Evolutionary conservation across 441 rosid genomes (phyloP), one percentile per base, ranked within the genome.

Genomic region (Populus tomentosa): DNA sequence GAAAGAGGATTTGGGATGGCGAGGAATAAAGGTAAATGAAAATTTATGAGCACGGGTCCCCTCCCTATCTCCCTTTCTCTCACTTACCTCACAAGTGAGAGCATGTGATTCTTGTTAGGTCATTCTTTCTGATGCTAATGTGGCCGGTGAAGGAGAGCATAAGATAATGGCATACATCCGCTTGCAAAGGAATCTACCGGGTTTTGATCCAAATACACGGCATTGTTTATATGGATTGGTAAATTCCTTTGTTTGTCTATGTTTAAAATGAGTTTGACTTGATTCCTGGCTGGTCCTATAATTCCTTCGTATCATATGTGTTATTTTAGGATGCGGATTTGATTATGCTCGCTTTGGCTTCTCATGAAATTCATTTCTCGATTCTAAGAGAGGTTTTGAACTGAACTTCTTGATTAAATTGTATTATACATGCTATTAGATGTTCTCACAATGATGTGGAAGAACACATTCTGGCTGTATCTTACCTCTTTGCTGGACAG

Each of bases 1-100:
- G 75, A 88, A 87, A 71, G 26, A 79, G 50, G 84, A 86, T 74
- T 62, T 36, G 38, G 91, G 88, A 7, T 88, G 91, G 89, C 79
- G 61, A 67, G 83, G 79, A 32, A 59, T 85, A 56, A 88, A 88
- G 89, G 91, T 88, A 84, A 40, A 46, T 14, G 9, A 36, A 13
- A 13, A 26, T 33, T 73, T 23, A 46, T 1, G 33, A 42, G 26
- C 24, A n/a, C 10, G n/a, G 30, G 16, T 10, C 69, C 62, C 32
- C 7, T 65, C 24, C 28, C 69, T 70, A 23, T 14, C 23, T 26
- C 69, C 5, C 38, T 20, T 23, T 35, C 69, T 63, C 30, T 59
- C 28, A 33, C 73, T 8, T 63, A 6, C 50, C 50, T 42, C 11
- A 42, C 16, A 42, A 10, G 16, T 42, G 50, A 42, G 50, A 10